Base-by-base conservation (phyloP, 768 basidiomycete species). In the Boletus pseudopeckii region DNA sequence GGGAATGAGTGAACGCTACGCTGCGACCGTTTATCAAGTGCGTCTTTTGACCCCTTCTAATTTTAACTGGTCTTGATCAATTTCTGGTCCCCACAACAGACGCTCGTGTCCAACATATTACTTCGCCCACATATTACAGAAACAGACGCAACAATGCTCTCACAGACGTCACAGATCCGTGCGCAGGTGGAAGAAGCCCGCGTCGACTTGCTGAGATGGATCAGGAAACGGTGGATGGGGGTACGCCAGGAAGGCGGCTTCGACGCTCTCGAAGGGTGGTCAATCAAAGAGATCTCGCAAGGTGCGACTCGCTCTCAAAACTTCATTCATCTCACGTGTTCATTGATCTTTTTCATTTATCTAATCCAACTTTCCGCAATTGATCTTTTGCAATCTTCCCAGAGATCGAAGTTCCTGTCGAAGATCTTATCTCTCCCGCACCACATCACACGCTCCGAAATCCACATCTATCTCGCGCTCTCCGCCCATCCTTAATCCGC, bases 371-470 rank as follows among this genome's bases (percentile, higher is more conserved):
- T n/a, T n/a, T n/a, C 22, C 22, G 22, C 22, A 22, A 22, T 33
- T 24, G 9, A 48, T 22, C 11, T 3, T 14, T 28, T 50, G 2
- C 18, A 6, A 33, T 33, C n/a, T 32, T 36, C 2, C 4, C 61
- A 92, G 92, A 89, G 65, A 81, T 95, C 48, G 91, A 95, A 65
- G 82, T 94, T 11, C 76, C 86, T 1, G 71, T 84, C 7, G 86
- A 90, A 45, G 92, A 94, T 52, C 82, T 94, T 6, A 64, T 85
- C 37, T 77, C 75, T 46, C 80, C 77, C 5, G 68, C 70, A 13
- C 74, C 75, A 13, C 59, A 59, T 48, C 65, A 63, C 5, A 32
- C 62, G 55, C 46, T 66, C 44, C 50, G 58, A 48, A 60, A 67
- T 45, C 53, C 58, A 9, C 68, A 68, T 45, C 45, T 68, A 17